Conservation (phyloP, 495 filamentous ascomycete genomes). For the Tuber indicum region DNA sequence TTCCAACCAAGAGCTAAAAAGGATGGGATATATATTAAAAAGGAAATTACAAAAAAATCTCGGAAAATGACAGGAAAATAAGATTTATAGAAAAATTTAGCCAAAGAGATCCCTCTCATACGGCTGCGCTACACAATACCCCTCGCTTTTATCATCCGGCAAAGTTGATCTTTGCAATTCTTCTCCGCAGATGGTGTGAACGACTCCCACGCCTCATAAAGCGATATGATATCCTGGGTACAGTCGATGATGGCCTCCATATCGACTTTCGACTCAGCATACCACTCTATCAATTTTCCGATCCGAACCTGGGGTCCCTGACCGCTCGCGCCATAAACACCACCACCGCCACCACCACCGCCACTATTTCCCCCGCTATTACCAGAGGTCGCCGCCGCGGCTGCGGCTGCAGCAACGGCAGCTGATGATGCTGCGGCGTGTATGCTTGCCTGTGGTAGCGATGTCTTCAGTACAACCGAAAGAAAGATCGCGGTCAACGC, state of each 20-base stretch:
- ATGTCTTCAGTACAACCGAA: constrained; percentile 66
- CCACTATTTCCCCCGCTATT: constrained; percentile 35
- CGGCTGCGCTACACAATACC: constrained; percentile 47
- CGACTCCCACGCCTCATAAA: constrained; percentile 87
- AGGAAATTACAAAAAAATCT: not conserved
- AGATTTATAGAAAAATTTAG: not conserved
- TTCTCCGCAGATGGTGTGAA: constrained; percentile 65
- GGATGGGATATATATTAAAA: not conserved
- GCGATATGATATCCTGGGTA: constrained; percentile 87
- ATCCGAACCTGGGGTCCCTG: constrained; percentile 53
- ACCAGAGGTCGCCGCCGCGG: constrained; percentile 43
- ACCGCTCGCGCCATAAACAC: constrained; percentile 30
- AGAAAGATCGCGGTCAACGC: constrained; percentile 86
- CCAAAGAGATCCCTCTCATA: not conserved
- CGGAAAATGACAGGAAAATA: not conserved
- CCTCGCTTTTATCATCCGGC: constrained; percentile 73
- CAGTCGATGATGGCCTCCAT: constrained; percentile 88
- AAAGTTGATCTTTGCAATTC: constrained; percentile 67
- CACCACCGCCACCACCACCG: constrained; percentile 27
- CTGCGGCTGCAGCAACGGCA: constrained; percentile 44
- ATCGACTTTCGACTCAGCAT: constrained; percentile 87
- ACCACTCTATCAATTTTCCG: constrained; percentile 71
- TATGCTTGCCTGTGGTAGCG: constrained; percentile 43
- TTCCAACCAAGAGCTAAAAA: not conserved
- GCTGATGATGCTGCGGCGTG: constrained; percentile 44